Evolutionary conservation across 768 basidiomycete species (phyloP), one percentile per base, ranked within the genome.

Genomic region (Kondoa malvinella): DNA sequence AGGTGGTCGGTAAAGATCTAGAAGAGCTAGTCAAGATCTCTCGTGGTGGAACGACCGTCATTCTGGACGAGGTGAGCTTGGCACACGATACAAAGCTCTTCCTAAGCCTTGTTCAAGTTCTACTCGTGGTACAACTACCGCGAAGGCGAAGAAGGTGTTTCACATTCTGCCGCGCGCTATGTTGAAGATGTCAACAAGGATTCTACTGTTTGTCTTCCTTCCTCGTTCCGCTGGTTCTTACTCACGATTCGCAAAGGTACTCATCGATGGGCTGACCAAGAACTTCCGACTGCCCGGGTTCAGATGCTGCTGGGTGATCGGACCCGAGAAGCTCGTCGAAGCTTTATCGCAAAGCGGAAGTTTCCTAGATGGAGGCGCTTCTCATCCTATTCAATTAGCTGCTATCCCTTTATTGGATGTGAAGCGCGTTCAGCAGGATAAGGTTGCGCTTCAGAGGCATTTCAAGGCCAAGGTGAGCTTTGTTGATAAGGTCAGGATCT

Each of bases 251-350:
- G 80, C 88, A 0, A 81, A 88, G 60, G 79, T 94, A 67, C 85
- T 96, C 71, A 86, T 96, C 67, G 89, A 94, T 73, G 92, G 92
- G 50, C 81, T 95, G 63, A 95, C 92, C 2, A 96, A 94, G 87
- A 92, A 92, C 77, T 94, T 88, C 87, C 85, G 92, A 73, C 84
- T 71, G 0, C 70, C 63, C 3, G 92, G 92, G 34, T 96, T 90
- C 90, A 83, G 92, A 71, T 80, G 92, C 56, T 92, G 89, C 78
- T 79, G 78, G 92, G 90, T 95, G 33, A 76, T 94, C 26, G 92
- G 90, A 0, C 92, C 92, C 17, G 90, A 87, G 78, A 87, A 88
- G 76, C 76, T 95, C 58, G 81, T 95, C 71, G 85, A 86, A 4
- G 92, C 92, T 0, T 83, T 96, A 56, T 89, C 88, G n/a, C 92